Conservation (phyloP, 75 land plant species). For the Selaginella tamariscina region DNA sequence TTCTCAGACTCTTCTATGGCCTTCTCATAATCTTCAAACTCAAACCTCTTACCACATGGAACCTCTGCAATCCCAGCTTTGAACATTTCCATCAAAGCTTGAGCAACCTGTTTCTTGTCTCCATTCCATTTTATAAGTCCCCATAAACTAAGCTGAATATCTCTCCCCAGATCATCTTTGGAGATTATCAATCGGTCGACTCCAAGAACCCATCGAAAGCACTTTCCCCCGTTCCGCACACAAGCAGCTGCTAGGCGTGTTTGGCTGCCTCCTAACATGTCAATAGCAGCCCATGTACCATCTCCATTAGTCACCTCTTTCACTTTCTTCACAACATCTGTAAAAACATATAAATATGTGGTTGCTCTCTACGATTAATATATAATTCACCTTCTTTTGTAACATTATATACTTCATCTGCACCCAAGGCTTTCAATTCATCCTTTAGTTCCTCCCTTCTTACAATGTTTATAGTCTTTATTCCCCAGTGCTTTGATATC, state of each 20-base stretch:
- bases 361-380: too few relatives aligned
- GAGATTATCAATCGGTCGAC: background rate
- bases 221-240: background rate
- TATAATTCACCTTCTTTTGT: constrained; percentile 24
- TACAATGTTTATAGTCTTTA: constrained; percentile 26
- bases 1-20: constrained; percentile 22
- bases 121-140: background rate
- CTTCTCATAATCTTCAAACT: constrained; percentile 18
- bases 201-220: background rate
- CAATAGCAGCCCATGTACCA: constrained; percentile 24
- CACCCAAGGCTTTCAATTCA: constrained; percentile 21
- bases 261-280: constrained; percentile 19
- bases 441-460: constrained; percentile 20
- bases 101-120: constrained; percentile 2
- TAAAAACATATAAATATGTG: too few relatives aligned
- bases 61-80: constrained; percentile 14
- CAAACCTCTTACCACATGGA: constrained; percentile 18
- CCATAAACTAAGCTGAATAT: background rate
- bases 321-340: constrained; percentile 22
- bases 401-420: constrained; percentile 25
- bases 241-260: constrained; percentile 4
- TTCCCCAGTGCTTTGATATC: constrained; percentile 22
- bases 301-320: constrained; percentile 18
- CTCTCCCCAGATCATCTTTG: constrained; percentile 2
- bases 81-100: constrained; percentile 14